Base-by-base conservation (phyloP, 2,329 filamentous ascomycete genomes). In the Dothistroma pini region DNA sequence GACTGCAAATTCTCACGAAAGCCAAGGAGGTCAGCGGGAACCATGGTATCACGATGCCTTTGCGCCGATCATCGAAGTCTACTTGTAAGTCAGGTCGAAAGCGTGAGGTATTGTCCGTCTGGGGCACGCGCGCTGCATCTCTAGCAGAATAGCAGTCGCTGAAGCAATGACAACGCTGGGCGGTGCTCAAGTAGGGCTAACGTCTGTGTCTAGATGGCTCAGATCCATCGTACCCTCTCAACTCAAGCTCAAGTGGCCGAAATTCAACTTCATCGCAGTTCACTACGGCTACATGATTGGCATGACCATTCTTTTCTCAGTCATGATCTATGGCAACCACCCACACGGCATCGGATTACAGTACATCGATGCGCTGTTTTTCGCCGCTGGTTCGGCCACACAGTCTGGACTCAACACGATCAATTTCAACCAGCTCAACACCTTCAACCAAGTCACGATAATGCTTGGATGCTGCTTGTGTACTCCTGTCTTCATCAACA, bases 381-480 rank as follows among this genome's bases (percentile, higher is more conserved):
- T 97, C 69, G 85, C 89, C n/a, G 87, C 86, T 57, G 93, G 95
- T 55, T 82, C 90, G 60, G 89, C 91, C 64, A 97, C 93, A 0
- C 95, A 99, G 76, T 96, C 92, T 65, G 95, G 95, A 0, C 79
- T 99, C 63, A 99, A 99, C 74, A 91, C 93, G 7, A 70, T 84
- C 62, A 79, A 84, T 65, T 58, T 82, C 58, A 83, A 83, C 61
- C 68, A 68, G n/a, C 60, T 83, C 0, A 64, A 72, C 38, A 67
- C 77, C 10, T 82, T 81, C 68, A 80, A 83, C 66, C 81, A 83
- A 69, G 72, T 90, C 48, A 81, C 89, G 55, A 78, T 96, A 29
- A 92, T 89, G 69, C 70, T 92, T 7, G 81, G 90, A 47, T 80
- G 88, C 4, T 87, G 91, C 81, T 69, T 91, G 12, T 86, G 88